Evolutionary conservation across 2,329 filamentous ascomycete genomes (phyloP), one percentile per base, ranked within the genome.

Genomic region (Xylaria digitata): DNA sequence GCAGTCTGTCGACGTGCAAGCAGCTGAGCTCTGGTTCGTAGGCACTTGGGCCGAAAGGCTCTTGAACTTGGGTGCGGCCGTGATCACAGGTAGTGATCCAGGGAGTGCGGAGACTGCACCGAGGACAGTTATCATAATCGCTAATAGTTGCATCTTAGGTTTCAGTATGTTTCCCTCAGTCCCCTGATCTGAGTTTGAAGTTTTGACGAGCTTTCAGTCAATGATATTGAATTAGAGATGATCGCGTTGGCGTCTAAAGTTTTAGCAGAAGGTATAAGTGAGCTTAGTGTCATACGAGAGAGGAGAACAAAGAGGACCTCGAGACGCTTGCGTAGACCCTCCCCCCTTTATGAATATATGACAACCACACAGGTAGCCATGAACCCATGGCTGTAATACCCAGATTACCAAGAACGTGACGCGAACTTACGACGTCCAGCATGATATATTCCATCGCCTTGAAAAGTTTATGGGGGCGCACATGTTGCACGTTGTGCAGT

Each of bases 1-100:
- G 45, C 70, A 71, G 42, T 67, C 62, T 1, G 67, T 70, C 3
- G 67, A 67, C 8, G 63, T 61, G 30, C 65, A 65, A 0, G 49
- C 13, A 17, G 42, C 9, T 34, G 61, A 32, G 8, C n/a, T 55
- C 23, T 40, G 9, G 9, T 49, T 6, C 9, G 21, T 11, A n/a
- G 53, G n/a, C 17, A 23, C 23, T 13, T 6, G 11, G 37, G 15
- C 30, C 2, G 23, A 26, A 9, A 30, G 15, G n/a, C 17, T 13
- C 6, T 57, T 50, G 6, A 26, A 19, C 9, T 55, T 34, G 19
- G 64, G 61, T 17, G 61, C 65, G 2, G 56, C 23, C 6, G 67
- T 69, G 45, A 69, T 69, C 7, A 56, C 50, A 8, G 61, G 57
- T 13, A 17, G 7, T 19, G 49, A 2, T 13, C 52, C 67, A 23